Base-by-base conservation (phyloP, 768 basidiomycete genomes). In the Lanmaoa pseudosensibilis region DNA sequence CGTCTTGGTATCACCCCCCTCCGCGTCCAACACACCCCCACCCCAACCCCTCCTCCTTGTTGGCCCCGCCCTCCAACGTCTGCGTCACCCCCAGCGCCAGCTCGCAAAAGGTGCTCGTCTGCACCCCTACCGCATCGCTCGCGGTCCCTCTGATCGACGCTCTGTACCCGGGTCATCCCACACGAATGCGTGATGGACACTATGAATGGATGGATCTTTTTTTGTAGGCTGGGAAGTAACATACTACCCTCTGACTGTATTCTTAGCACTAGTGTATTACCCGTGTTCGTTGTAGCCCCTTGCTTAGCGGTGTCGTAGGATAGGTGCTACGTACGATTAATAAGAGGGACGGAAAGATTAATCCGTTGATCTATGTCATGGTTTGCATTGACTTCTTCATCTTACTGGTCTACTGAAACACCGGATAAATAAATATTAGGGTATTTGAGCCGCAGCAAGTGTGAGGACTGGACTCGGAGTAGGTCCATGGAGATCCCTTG, bases 51-150 rank as follows among this genome's bases (percentile, higher is more conserved):
- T 83, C 23, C 73, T 87, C 34, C 68, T 84, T 50, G 74, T 83
- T 15, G 85, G 84, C 2, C 73, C 75, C 1, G 78, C 79, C 0
- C 62, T 84, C 16, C 71, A 77, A 41, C 69, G 72, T 19, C 69
- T 85, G 46, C 81, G 83, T 51, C 71, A 77, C 12, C 73, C 77
- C 1, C 68, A 73, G 34, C 66, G 72, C 10, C 76, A 68, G 18
- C 57, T 83, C 27, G 71, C 75, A 15, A 77, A 76, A 57, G 80
- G 81, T 37, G 74, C 79, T 10, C 76, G 81, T 21, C 59, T 87
- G 9, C 80, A 83, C 57, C 85, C 86, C 3, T 88, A 86, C 67
- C 79, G 79, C 58, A 71, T 83, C 34, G 68, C 73, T n/a, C 69
- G 63, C 18, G 39, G 54, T 27, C 49, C 59, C 21, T 38, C 54